Percentiles rank a stretch among this genome's conserved stretches.
Conservation (phyloP, 305 asterid species). For the Withania somnifera region DNA sequence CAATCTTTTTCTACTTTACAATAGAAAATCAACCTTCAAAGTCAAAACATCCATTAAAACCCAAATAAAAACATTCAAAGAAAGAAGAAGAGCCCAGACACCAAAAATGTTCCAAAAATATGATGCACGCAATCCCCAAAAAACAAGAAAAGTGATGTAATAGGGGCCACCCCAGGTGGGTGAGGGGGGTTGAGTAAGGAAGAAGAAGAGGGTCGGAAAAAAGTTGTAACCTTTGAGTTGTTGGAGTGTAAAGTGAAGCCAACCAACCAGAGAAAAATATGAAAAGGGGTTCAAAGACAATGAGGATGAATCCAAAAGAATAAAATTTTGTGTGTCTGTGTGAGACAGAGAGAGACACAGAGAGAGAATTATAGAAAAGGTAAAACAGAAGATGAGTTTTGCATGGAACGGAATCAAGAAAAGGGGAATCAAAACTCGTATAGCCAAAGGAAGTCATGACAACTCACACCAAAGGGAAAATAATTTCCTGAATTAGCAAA, state of each 20-base stretch:
- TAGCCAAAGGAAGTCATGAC: slow-evolving; percentile 4
- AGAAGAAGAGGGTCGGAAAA: not conserved
- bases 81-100: not conserved
- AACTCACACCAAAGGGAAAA: not conserved
- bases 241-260: slow-evolving; percentile 2
- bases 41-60: not conserved
- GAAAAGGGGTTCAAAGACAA: not conserved
- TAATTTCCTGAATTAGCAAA: not conserved
- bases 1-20: not conserved
- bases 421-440: not conserved
- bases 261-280: not conserved
- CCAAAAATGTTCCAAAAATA: not conserved
- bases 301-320: not conserved
- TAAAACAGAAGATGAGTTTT: not conserved
- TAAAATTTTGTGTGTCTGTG: not conserved
- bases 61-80: not conserved
- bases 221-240: not conserved
- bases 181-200: not conserved
- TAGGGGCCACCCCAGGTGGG: not conserved
- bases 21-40: not conserved
- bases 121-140: slow-evolving; percentile 9
- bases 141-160: not conserved
- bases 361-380: not conserved
- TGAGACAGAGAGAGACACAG: not conserved
- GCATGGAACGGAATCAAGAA: slow-evolving; percentile 3